Evolutionary conservation across 2,329 filamentous ascomycete species (phyloP).

Genomic region (Alternaria longipes): DNA sequence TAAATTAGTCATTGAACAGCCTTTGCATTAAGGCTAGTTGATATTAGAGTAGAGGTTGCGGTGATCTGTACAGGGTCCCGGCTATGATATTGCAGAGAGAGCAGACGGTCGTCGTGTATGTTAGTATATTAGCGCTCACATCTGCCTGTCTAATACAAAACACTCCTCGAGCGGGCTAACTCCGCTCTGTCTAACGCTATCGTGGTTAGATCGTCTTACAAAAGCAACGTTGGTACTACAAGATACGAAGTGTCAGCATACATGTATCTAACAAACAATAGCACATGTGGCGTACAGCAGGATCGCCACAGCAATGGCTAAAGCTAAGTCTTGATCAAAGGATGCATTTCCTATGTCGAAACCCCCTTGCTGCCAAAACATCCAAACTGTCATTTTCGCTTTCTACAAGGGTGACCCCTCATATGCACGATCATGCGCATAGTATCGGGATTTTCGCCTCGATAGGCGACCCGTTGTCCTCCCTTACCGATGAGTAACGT

Average conservation of each 20-base stretch:
- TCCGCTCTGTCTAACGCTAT: neutral
- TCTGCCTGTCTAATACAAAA: neutral
- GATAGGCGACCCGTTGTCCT: slow-evolving; percentile 2
- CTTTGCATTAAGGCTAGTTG: neutral
- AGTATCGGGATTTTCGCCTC: neutral
- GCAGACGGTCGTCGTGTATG: neutral
- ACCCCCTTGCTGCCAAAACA: neutral
- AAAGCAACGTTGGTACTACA: neutral
- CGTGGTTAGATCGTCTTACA: neutral
- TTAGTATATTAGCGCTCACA: neutral
- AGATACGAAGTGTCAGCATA: neutral
- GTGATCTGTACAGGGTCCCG: neutral
- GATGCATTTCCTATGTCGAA: neutral
- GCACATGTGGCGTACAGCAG: neutral
- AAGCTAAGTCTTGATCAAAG: neutral
- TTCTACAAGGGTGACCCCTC: neutral
- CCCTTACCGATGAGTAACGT: slow-evolving; percentile 1
- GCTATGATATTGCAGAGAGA: neutral
- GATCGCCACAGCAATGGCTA: neutral
- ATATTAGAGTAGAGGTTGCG: neutral
- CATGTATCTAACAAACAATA: neutral
- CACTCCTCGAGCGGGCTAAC: neutral
- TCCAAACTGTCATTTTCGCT: neutral
- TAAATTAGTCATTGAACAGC: slow-evolving; percentile 10
- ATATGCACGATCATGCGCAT: slow-evolving; percentile 3